These are phyloP conservation scores for Colletotrichum tropicicola DNA, from an alignment of 2,329 filamentous ascomycete species.

Conservation along the genomic window DNA sequence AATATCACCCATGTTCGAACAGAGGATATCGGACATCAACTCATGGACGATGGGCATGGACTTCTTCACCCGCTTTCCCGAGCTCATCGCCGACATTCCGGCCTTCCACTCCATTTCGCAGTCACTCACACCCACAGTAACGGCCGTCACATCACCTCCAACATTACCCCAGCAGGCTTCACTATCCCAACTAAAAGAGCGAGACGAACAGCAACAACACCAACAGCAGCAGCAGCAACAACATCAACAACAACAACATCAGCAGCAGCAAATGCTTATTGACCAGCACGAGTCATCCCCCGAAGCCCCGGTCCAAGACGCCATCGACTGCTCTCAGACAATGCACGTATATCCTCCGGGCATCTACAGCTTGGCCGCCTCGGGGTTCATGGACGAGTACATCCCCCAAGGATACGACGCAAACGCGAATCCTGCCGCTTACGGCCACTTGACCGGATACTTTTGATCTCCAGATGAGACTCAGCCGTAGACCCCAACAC, in stretches of 20 bases:
- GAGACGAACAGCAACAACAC: neutral
- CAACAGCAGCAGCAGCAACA: neutral
- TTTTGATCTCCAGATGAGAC: neutral
- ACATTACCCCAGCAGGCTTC: slow-evolving; percentile 19
- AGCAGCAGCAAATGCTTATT: neutral
- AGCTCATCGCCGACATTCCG: slow-evolving; percentile 42
- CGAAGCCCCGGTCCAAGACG: neutral
- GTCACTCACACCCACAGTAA: neutral
- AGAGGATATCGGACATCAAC: slow-evolving; percentile 37
- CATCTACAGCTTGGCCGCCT: slow-evolving; percentile 7
- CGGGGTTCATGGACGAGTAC: slow-evolving; percentile 12
- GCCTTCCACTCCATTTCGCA: slow-evolving; percentile 11
- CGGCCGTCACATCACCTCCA: neutral
- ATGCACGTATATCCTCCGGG: slow-evolving; percentile 10
- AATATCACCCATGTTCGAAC: slow-evolving; percentile 36
- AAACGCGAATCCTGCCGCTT: neutral
- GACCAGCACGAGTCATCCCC: neutral
- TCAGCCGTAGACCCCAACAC: neutral
- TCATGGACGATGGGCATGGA: slow-evolving; percentile 39
- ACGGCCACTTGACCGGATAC: slow-evolving; percentile 1
- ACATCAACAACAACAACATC: neutral
- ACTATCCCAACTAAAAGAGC: neutral
- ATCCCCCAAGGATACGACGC: neutral
- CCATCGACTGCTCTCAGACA: slow-evolving; percentile 8
- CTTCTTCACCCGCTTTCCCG: slow-evolving; percentile 37